phyloP scores from a whole-genome alignment of 257 asterid genomes.

The Solanum rostratum region DNA sequence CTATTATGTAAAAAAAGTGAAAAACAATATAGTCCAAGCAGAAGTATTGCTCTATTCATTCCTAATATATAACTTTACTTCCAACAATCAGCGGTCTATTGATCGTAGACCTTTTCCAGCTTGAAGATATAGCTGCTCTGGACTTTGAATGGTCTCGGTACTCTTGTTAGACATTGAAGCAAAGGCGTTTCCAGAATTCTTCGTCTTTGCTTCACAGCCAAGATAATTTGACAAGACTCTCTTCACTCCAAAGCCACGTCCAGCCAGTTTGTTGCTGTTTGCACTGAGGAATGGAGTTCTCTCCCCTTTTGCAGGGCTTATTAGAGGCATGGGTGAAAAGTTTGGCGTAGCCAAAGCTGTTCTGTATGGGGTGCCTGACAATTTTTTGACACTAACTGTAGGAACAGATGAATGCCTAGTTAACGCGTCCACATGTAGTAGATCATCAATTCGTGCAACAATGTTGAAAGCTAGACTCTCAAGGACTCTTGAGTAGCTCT shows the following conservation, averaged over 20 bases:
- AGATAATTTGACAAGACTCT: slow-evolving; percentile 64
- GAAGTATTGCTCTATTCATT: neutral
- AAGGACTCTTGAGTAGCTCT: slow-evolving; percentile 96
- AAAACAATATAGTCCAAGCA: neutral
- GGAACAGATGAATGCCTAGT: slow-evolving; percentile 38
- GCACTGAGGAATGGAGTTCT: slow-evolving; percentile 37
- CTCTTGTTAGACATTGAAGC: slow-evolving; percentile 30
- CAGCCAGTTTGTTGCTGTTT: slow-evolving; percentile 30
- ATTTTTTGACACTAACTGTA: slow-evolving; percentile 28
- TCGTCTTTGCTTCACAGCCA: slow-evolving; percentile 42
- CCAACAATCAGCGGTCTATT: slow-evolving; percentile 1
- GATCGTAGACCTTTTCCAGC: slow-evolving; percentile 7
- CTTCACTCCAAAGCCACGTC: slow-evolving; percentile 74
- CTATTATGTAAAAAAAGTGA: neutral
- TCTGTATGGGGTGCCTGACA: slow-evolving; percentile 55
- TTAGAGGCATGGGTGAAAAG: slow-evolving; percentile 41
- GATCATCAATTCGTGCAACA: slow-evolving; percentile 71
- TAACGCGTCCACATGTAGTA: slow-evolving; percentile 70
- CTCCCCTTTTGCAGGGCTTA: slow-evolving; percentile 55
- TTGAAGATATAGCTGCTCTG: slow-evolving; percentile 1
- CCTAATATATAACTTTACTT: neutral
- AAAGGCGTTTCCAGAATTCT: slow-evolving; percentile 20
- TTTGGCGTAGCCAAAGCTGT: slow-evolving; percentile 45
- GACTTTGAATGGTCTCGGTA: slow-evolving; percentile 1
- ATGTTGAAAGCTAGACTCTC: slow-evolving; percentile 85